Evolutionary conservation across 139 green algal species (phyloP), one percentile per base, ranked within the genome.

Genomic region (Gonium pectorale): DNA sequence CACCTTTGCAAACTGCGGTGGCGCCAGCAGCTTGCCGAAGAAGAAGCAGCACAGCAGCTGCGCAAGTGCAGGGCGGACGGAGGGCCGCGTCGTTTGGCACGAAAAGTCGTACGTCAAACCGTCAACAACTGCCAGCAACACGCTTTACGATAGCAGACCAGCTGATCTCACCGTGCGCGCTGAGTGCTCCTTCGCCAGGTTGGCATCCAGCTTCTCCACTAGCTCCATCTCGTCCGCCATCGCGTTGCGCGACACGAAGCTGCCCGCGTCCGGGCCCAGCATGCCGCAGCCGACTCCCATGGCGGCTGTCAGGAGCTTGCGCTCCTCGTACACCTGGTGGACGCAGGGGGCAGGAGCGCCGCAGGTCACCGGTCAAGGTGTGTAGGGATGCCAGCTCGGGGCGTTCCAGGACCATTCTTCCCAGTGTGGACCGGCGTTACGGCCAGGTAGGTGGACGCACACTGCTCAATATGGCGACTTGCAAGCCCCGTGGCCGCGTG

Each of bases 21-120:
- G 56, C 24, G 33, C 35, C 49, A 85, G 79, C 64, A 85, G 64
- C 79, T 85, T 85, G 64, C 79, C 79, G 21, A 85, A 56, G 64
- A 77, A 77, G 64, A 85, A 85, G 79, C 79, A 85, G 46, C 27
- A 38, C 15, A 85, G 79, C 44, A 85, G 63, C n/a, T n/a, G n/a
- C n/a, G n/a, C n/a, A n/a, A n/a, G n/a, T n/a, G n/a, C n/a, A n/a
- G n/a, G n/a, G n/a, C n/a, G n/a, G n/a, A n/a, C n/a, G n/a, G n/a
- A n/a, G n/a, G n/a, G n/a, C n/a, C n/a, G n/a, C n/a, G n/a, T n/a
- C n/a, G n/a, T n/a, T n/a, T n/a, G n/a, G n/a, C n/a, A n/a, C n/a
- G n/a, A n/a, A n/a, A n/a, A n/a, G n/a, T n/a, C n/a, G n/a, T n/a
- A n/a, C n/a, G n/a, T n/a, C n/a, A n/a, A n/a, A n/a, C n/a, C n/a